Evolutionary conservation across 2,329 filamentous ascomycete species (phyloP).

Genomic region (Westerdykella sp.): DNA sequence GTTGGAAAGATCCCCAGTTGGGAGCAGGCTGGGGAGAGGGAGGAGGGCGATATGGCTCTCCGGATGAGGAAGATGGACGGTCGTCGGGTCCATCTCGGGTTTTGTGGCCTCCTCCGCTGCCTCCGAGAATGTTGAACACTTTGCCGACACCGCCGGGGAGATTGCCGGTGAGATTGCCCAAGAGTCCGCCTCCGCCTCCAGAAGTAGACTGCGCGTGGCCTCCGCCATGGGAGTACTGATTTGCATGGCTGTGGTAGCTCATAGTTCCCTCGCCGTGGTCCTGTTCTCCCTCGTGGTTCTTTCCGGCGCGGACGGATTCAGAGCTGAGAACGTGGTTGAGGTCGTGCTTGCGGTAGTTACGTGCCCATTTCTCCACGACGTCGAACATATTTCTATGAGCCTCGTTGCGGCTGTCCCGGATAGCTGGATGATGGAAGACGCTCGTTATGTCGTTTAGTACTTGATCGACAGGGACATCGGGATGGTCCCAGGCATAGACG

Average conservation of each 20-base stretch:
- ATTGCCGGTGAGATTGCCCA: slow-evolving; percentile 5
- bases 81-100: slow-evolving; percentile 19
- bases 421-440: slow-evolving; percentile 85
- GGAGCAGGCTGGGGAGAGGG: slow-evolving; percentile 21
- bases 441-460: slow-evolving; percentile 74
- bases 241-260: slow-evolving; percentile 15
- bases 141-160: slow-evolving; percentile 13
- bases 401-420: slow-evolving; percentile 68
- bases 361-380: slow-evolving; percentile 75
- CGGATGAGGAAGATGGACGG: slow-evolving; percentile 6
- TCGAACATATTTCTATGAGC: slow-evolving; percentile 85
- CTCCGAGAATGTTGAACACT: slow-evolving; percentile 16
- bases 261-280: slow-evolving; percentile 27
- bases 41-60: slow-evolving; percentile 15
- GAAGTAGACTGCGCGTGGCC: not conserved
- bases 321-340: slow-evolving; percentile 73
- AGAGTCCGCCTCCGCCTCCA: not conserved
- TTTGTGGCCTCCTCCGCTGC: slow-evolving; percentile 1
- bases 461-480: slow-evolving; percentile 73
- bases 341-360: slow-evolving; percentile 59
- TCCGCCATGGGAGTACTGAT: slow-evolving; percentile 7
- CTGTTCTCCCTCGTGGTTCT: slow-evolving; percentile 59
- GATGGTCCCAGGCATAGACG: slow-evolving; percentile 89
- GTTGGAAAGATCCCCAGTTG: slow-evolving; percentile 28
- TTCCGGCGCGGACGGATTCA: slow-evolving; percentile 73